These are phyloP conservation scores for Aspergillus brasiliensis DNA, from an alignment of 2,329 filamentous ascomycete genomes.

Conservation along the genomic window DNA sequence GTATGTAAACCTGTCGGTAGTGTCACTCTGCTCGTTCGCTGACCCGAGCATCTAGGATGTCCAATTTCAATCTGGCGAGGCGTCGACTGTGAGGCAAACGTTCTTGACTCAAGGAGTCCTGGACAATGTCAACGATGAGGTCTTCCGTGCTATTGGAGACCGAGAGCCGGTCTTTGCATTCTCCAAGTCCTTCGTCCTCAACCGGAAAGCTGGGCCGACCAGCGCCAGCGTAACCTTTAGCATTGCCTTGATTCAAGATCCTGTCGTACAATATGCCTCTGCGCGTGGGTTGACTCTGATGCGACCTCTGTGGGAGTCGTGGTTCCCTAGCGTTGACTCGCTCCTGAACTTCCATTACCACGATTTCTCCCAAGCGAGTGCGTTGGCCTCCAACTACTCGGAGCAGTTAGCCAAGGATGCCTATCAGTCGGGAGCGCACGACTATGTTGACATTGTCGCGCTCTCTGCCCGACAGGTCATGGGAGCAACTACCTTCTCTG, in stretches of 20 bases:
- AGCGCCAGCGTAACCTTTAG: conserved; percentile 71
- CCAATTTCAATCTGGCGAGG: conserved; percentile 71
- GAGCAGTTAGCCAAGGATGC: conserved; percentile 70
- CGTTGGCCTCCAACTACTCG: conserved; percentile 73
- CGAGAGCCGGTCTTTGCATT: conserved; percentile 83
- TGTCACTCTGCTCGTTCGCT: conserved; percentile 7
- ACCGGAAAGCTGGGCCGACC: conserved; percentile 31
- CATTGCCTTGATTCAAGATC: conserved; percentile 74
- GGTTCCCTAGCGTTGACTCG: conserved; percentile 64
- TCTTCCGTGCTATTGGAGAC: conserved; percentile 71
- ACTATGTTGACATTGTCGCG: conserved; percentile 76
- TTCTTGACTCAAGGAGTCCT: conserved; percentile 71
- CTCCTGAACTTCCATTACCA: conserved; percentile 74
- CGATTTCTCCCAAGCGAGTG: conserved; percentile 67
- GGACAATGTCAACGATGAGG: conserved; percentile 66
- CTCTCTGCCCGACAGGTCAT: conserved; percentile 78
- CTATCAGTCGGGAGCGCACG: conserved; percentile 70
- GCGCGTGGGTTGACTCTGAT: conserved; percentile 75
- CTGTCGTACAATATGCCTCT: conserved; percentile 77
- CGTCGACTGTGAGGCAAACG: conserved; percentile 63
- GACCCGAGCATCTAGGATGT: conserved; percentile 48
- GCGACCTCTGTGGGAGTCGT: conserved; percentile 77
- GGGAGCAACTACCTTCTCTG: conserved; percentile 74
- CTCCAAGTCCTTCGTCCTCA: conserved; percentile 63
- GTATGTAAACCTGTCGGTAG: conserved; percentile 31